phyloP scores from a whole-genome alignment of 108 stramenopile species.

The Fistulifera solaris region DNA sequence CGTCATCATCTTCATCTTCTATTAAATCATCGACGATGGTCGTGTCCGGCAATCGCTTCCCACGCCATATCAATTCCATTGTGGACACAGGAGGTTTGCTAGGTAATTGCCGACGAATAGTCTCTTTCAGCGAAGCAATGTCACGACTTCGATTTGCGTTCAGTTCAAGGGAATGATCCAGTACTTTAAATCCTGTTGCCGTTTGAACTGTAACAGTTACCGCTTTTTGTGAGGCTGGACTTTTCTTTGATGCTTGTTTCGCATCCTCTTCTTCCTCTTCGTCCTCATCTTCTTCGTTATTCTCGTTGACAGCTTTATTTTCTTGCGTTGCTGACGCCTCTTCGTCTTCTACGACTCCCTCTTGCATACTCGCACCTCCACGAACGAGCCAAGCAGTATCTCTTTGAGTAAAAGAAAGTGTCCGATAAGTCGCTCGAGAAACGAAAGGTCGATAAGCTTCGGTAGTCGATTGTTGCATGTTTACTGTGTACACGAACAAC shows the following conservation, averaged over 20 bases:
- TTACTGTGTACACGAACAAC: too few species aligned
- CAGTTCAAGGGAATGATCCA: conserved; percentile 60
- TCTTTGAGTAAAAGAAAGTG: too few species aligned
- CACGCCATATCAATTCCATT: conserved; percentile 33
- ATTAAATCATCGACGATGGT: conserved; percentile 55
- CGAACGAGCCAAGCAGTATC: not conserved
- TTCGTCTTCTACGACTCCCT: not conserved
- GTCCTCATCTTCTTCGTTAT: conserved; percentile 10
- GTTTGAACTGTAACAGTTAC: conserved; percentile 48
- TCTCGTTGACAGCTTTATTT: conserved; percentile 10
- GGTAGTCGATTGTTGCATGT: too few species aligned
- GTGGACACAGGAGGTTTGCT: conserved; percentile 45
- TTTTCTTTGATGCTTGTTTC: conserved; percentile 5
- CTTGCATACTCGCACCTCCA: conserved; percentile 1
- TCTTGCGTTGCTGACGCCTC: conserved; percentile 19
- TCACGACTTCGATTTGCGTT: conserved; percentile 44
- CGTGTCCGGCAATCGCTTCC: conserved; percentile 44
- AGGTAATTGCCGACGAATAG: conserved; percentile 40
- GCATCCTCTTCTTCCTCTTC: conserved; percentile 18
- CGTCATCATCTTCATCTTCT: conserved; percentile 55
- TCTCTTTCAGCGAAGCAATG: conserved; percentile 43
- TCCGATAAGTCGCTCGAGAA: too few species aligned
- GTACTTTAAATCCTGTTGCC: conserved; percentile 28
- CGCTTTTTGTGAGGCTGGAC: conserved; percentile 20
- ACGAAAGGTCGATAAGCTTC: too few species aligned